phyloP scores from a whole-genome alignment of 495 filamentous ascomycete species.

The Glutinoglossum americanum region DNA sequence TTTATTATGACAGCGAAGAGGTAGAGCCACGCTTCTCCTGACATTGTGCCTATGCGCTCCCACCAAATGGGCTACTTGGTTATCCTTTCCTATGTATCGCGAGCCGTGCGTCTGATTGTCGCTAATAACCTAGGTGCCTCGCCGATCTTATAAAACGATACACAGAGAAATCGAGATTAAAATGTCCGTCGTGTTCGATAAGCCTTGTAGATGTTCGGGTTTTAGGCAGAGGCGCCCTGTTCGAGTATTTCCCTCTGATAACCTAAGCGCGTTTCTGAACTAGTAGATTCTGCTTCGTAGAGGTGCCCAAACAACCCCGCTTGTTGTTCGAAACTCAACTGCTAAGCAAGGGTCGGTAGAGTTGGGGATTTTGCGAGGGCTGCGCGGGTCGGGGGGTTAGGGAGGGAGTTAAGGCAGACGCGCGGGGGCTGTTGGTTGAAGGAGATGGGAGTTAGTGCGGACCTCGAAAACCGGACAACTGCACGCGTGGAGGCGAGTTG shows the following conservation, averaged over 20 bases:
- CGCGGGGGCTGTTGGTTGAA: not conserved
- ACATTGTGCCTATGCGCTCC: conserved; percentile 42
- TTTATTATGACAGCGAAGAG: conserved; percentile 97
- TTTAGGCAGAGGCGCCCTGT: not conserved
- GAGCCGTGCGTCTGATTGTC: not conserved
- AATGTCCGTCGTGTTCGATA: not conserved
- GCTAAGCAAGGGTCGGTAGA: not conserved
- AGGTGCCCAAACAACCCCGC: not conserved
- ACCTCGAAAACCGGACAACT: not conserved
- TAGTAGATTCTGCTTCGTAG: too few relatives aligned
- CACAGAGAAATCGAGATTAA: not conserved
- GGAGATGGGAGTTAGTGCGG: not conserved
- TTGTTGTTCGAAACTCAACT: not conserved
- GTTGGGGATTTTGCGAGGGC: not conserved
- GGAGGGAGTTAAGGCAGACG: not conserved
- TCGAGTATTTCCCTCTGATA: not conserved
- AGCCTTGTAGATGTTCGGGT: not conserved
- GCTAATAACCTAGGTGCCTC: not conserved
- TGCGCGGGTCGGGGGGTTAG: not conserved
- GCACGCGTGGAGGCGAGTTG: not conserved
- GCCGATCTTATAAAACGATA: not conserved
- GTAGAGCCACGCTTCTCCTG: conserved; percentile 98
- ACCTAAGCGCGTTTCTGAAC: too few relatives aligned
- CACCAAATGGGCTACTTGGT: not conserved
- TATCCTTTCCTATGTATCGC: not conserved